Conservation (phyloP, 164 flowering plant species). For the Piper longum region DNA sequence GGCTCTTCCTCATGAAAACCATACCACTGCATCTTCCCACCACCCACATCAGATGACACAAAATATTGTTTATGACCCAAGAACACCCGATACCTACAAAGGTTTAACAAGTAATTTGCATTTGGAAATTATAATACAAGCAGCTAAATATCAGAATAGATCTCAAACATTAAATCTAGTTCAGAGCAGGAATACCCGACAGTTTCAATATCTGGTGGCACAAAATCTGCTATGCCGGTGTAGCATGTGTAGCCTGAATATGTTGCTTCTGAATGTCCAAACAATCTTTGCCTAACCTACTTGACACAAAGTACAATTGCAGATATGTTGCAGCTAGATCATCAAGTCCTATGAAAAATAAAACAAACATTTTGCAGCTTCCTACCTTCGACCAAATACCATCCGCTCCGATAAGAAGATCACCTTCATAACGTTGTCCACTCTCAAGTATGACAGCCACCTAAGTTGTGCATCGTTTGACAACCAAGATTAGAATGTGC, state of each 20-base stretch:
- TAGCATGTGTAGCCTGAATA: constrained; percentile 94
- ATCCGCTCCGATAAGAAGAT: constrained; percentile 90
- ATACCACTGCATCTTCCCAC: constrained; percentile 99
- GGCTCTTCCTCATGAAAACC: constrained; percentile 79
- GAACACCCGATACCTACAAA: constrained; percentile 81
- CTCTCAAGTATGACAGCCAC: constrained; percentile 71
- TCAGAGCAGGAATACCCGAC: constrained; percentile 53
- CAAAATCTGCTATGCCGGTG: constrained; percentile 93
- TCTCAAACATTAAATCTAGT: neutral
- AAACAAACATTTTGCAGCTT: neutral
- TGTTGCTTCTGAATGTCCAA: constrained; percentile 54
- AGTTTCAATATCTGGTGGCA: constrained; percentile 81
- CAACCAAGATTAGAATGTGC: neutral
- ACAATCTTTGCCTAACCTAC: constrained; percentile 75
- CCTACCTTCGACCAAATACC: constrained; percentile 97
- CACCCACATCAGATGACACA: constrained; percentile 97
- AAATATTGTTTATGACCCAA: constrained; percentile 96
- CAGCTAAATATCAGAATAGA: too few species aligned
- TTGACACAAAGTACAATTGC: constrained; percentile 4
- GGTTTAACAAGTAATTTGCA: constrained; percentile 1
- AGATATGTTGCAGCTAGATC: neutral
- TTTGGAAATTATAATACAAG: neutral
- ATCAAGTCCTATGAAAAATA: neutral
- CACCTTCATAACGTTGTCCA: constrained; percentile 74
- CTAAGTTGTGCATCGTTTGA: constrained; percentile 18